Conservation (phyloP, 176 grass and related monocot genomes). For the Bonia amplexicaulis region DNA sequence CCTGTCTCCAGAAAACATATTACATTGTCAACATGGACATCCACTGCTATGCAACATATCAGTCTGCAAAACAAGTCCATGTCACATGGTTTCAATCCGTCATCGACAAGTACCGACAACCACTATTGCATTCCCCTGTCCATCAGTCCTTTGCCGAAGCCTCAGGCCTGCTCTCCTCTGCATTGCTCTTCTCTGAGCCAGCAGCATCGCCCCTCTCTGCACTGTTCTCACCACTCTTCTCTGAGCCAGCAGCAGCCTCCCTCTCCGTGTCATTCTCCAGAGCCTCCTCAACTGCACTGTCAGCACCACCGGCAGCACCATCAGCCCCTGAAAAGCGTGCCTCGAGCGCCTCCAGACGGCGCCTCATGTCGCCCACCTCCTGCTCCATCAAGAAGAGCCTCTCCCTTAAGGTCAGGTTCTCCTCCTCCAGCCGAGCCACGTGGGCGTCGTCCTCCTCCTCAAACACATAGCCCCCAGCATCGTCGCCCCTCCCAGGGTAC, state of each 20-base stretch:
- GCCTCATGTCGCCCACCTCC: conserved; percentile 74
- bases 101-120: not conserved
- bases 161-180: not conserved
- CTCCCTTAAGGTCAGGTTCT: conserved; percentile 87
- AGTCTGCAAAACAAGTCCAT: conserved; percentile 5
- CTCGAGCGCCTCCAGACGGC: conserved; percentile 44
- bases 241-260: not conserved
- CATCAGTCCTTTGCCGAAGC: not conserved
- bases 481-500: conserved; percentile 40
- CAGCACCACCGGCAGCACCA: not conserved
- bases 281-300: conserved; percentile 26
- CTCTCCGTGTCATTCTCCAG: not conserved
- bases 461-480: conserved; percentile 7
- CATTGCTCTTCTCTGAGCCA: not conserved
- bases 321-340: not conserved
- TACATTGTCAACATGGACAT: conserved; percentile 7
- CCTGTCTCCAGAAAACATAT: conserved; percentile 16
- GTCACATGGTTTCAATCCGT: not conserved
- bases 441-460: conserved; percentile 54
- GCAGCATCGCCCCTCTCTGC: not conserved
- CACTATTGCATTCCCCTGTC: not conserved
- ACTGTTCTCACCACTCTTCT: not conserved
- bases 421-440: conserved; percentile 70
- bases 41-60: not conserved
- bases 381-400: conserved; percentile 86